A percentile compares a stretch with the other conserved stretches of the same genome.
phyloP scores from a whole-genome alignment of 495 filamentous ascomycete genomes.

The Copromyces sp. region DNA sequence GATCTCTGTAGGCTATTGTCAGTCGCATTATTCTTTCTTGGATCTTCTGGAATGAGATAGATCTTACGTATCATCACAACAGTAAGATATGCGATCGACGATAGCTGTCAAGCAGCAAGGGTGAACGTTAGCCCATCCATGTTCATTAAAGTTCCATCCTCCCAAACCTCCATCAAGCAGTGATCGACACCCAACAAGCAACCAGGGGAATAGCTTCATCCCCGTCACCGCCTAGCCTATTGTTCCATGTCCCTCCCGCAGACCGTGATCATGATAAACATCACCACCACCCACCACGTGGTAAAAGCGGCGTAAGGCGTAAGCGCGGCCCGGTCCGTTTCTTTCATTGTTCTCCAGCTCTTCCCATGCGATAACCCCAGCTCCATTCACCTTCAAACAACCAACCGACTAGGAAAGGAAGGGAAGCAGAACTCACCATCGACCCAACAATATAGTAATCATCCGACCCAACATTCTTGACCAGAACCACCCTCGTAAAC shows the following conservation, averaged over 20 bases:
- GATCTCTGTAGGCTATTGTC: no score
- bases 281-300: neutral
- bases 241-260: neutral
- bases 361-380: neutral
- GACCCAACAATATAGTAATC: conserved; percentile 10
- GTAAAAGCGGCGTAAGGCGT: neutral
- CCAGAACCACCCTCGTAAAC: conserved; percentile 8
- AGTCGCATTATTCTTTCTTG: no score
- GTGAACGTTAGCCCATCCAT: neutral
- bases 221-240: neutral
- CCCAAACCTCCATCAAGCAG: neutral
- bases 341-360: neutral
- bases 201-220: neutral
- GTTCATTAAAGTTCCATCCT: neutral
- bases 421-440: conserved; percentile 6
- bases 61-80: conserved; percentile 12
- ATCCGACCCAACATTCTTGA: conserved; percentile 14
- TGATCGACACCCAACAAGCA: conserved; percentile 3
- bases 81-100: conserved; percentile 9
- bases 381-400: neutral
- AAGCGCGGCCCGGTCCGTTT: neutral
- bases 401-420: fast-evolving
- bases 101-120: neutral
- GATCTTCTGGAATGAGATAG: no score
- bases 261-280: neutral